These are phyloP conservation scores for Hanseniaspora meyeri DNA, from an alignment of 805 yeast genomes.

Conservation along the genomic window DNA sequence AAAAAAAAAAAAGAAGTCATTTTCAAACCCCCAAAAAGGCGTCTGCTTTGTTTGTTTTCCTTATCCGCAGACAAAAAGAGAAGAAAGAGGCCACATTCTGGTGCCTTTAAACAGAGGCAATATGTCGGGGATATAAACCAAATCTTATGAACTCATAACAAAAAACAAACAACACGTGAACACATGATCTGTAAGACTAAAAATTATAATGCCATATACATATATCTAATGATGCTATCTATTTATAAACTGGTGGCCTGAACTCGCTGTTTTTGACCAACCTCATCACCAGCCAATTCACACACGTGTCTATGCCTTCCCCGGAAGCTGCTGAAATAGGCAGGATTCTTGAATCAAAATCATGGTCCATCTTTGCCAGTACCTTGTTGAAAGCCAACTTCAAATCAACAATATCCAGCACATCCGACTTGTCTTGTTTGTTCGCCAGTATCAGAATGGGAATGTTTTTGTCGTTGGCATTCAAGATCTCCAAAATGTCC, in stretches of 20 bases:
- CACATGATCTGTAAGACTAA: not conserved
- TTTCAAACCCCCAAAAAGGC: too few relatives aligned
- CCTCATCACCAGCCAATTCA: conserved; percentile 76
- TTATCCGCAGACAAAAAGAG: too few relatives aligned
- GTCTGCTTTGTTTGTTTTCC: too few relatives aligned
- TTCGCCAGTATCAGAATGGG: conserved; percentile 92
- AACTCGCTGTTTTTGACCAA: conserved; percentile 36
- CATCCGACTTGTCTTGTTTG: conserved; percentile 70
- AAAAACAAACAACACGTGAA: too few relatives aligned
- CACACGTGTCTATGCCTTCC: conserved; percentile 74
- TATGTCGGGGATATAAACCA: too few relatives aligned
- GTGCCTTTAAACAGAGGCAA: too few relatives aligned
- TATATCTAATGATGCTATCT: too few relatives aligned
- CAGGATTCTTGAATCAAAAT: conserved; percentile 78
- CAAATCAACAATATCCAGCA: conserved; percentile 64
- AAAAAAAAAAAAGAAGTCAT: too few relatives aligned
- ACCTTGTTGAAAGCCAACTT: conserved; percentile 72
- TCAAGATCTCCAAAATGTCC: conserved; percentile 33
- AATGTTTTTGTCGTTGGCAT: conserved; percentile 37
- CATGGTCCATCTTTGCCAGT: conserved; percentile 64
- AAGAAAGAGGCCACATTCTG: too few relatives aligned
- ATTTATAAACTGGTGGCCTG: conserved; percentile 30
- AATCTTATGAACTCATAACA: too few relatives aligned
- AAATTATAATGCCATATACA: too few relatives aligned
- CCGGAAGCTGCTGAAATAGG: conserved; percentile 75